Evolutionary conservation across 331 rosid species (phyloP), one percentile per base, ranked within the genome.

Genomic region (Erythrophleum ivorense): DNA sequence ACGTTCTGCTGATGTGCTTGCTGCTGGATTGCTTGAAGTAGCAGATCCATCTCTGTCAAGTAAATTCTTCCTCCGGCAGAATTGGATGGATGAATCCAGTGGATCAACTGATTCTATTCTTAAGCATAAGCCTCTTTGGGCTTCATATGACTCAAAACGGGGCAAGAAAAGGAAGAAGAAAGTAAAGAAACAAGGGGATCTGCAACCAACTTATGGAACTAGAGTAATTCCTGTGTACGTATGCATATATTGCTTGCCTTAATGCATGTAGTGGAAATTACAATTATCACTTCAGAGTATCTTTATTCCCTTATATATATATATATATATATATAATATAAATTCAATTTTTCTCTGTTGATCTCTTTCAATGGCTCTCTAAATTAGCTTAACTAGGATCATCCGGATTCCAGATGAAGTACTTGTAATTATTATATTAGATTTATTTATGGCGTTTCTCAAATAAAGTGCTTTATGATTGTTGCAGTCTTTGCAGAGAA

Each of bases 1-100:
- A 88, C 97, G 88, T 68, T 91, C 99, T 73, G 92, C 97, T 33
- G 99, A 95, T 79, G 91, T 95, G 76, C 98, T 95, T 80, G 96
- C 99, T 86, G 96, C 98, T 73, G 99, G 99, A 78, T 93, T 95
- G 88, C 99, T 95, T 90, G 99, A 95, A 87, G 84, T 93, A 88
- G 92, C 99, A 76, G 97, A 95, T 80, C 98, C 98, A 81, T 89
- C 97, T 79, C 92, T 95, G 88, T 95, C 99, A 55, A 90, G 84
- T 83, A 92, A 88, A 89, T 93, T 85, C 89, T 95, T 90, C 82
- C 88, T 93, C 78, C 92, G 97, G 72, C 98, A 95, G 92, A 85
- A 82, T 84, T 95, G 97, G 97, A 88, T 79, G 87, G 98, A 93
- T 82, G 97, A 85, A 58, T 68, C 88, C 53, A 91, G 86, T 49